phyloP scores from a whole-genome alignment of 179 eudicot species.

The Actinidia arguta region DNA sequence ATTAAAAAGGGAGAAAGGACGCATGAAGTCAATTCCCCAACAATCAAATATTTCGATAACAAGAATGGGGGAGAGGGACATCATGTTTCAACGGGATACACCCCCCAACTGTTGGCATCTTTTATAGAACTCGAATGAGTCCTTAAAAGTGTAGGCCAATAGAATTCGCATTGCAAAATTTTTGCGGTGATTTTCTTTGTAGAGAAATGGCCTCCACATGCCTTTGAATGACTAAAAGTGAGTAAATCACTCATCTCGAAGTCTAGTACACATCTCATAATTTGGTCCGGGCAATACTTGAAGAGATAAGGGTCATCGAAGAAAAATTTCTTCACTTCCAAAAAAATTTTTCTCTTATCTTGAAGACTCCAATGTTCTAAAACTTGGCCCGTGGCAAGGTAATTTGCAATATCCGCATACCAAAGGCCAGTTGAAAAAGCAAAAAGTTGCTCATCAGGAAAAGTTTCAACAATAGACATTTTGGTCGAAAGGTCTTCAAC shows the following conservation, averaged over 20 bases:
- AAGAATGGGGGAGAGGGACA: background rate
- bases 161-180: background rate
- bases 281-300: background rate
- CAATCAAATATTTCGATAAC: background rate
- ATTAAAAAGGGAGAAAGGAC: background rate
- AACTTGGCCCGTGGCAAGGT: background rate
- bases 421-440: background rate
- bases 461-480: background rate
- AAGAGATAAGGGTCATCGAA: background rate
- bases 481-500: too few relatives aligned
- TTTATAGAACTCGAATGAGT: background rate
- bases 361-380: background rate
- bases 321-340: background rate
- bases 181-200: background rate
- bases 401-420: background rate
- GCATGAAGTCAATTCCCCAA: background rate
- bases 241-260: background rate
- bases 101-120: background rate
- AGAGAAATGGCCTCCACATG: background rate
- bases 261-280: background rate
- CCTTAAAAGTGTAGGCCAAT: background rate
- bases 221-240: background rate
- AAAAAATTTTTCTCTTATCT: background rate
- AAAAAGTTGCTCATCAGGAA: background rate
- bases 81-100: background rate